Conservation (phyloP, 176 grass and related monocot species). For the Oryza longistaminata region DNA sequence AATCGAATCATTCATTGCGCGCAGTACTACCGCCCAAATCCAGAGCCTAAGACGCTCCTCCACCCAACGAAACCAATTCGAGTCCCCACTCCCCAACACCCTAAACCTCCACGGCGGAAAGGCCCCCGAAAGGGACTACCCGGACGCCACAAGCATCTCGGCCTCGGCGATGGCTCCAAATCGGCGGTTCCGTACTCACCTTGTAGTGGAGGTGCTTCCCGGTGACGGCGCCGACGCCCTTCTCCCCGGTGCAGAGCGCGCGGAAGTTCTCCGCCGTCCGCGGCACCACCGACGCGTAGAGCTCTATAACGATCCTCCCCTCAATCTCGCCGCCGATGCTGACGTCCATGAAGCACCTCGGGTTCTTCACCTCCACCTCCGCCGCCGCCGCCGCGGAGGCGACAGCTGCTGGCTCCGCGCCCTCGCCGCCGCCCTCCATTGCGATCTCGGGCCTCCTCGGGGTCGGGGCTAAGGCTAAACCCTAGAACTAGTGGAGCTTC, state of each 20-base stretch:
- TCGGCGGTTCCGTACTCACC: constrained; percentile 41
- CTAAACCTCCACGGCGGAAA: background rate
- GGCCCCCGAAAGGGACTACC: background rate
- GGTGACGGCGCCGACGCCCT: constrained; percentile 64
- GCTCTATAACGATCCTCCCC: constrained; percentile 87
- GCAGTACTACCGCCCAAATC: constrained; percentile 28
- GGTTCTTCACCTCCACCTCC: constrained; percentile 47
- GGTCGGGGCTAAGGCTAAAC: constrained; percentile 22
- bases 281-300: constrained; percentile 66
- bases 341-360: constrained; percentile 83
- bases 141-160: background rate
- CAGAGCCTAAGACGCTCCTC: background rate
- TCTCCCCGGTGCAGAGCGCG: constrained; percentile 94
- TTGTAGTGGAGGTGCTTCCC: constrained; percentile 88
- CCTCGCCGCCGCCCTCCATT: constrained; percentile 43
- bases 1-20: background rate
- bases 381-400: background rate
- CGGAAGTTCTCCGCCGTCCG: constrained; percentile 96
- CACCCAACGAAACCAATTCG: background rate
- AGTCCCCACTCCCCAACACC: background rate
- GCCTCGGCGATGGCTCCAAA: background rate
- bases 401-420: background rate
- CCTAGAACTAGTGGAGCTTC: constrained; percentile 43
- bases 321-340: constrained; percentile 92
- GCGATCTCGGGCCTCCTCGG: background rate